Evolutionary conservation across 768 basidiomycete species (phyloP).

Genomic region (Mycena vitilis): DNA sequence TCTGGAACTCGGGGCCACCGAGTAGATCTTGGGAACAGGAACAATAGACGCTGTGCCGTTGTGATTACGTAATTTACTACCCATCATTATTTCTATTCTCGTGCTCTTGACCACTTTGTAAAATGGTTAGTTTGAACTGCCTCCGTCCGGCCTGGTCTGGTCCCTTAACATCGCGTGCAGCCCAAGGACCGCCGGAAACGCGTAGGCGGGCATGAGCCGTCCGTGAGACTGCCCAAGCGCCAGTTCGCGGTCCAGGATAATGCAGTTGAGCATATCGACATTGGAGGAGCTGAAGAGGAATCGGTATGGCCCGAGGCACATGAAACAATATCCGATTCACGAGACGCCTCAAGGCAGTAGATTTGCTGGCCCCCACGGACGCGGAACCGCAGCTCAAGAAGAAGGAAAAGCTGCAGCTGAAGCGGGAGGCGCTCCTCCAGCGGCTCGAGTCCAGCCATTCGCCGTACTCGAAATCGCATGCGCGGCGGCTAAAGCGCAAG

Average conservation of each 20-base stretch:
- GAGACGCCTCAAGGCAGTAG: conserved; percentile 49
- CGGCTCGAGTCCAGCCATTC: conserved; percentile 64
- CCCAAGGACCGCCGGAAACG: conserved; percentile 59
- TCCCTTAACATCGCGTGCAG: conserved; percentile 34
- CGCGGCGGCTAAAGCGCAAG: conserved; percentile 76
- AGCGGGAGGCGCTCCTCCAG: conserved; percentile 76
- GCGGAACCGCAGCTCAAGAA: conserved; percentile 45
- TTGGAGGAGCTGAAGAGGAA: conserved; percentile 53
- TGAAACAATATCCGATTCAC: conserved; percentile 29
- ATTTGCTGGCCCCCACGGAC: conserved; percentile 54
- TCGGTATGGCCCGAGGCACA: conserved; percentile 51
- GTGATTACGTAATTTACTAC: not conserved
- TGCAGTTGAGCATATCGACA: conserved; percentile 59
- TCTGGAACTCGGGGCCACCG: conserved; percentile 15
- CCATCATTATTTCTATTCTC: not conserved
- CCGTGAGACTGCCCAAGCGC: conserved; percentile 61
- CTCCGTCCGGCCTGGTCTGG: conserved; percentile 10
- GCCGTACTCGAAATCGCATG: conserved; percentile 80
- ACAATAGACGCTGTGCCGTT: too few species aligned
- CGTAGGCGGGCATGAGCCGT: conserved; percentile 59
- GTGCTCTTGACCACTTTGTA: not conserved
- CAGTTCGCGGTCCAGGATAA: conserved; percentile 63
- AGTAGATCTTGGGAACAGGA: conserved; percentile 18
- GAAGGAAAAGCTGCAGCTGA: conserved; percentile 80
- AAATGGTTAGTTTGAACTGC: conserved; percentile 38